Evolutionary conservation across 1,284 basidiomycete genomes (phyloP), one percentile per base, ranked within the genome.

Genomic region (Abortiporus biennis): DNA sequence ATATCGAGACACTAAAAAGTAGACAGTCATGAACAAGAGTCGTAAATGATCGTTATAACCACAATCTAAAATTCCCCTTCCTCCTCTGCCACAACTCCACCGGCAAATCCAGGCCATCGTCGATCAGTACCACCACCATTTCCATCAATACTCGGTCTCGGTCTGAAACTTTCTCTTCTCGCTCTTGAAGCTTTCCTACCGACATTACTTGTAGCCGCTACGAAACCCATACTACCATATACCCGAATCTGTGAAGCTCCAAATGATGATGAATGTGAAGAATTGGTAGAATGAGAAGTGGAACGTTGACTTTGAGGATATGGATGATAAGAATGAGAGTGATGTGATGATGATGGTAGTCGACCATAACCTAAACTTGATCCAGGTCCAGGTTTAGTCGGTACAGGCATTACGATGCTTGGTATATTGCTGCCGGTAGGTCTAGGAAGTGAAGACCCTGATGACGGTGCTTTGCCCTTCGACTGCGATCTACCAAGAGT

Each of bases 141-240:
- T 35, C 58, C 65, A 50, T 85, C 82, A 16, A 77, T 61, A 53
- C 85, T 88, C 31, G 83, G 74, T 33, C 85, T 67, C 6, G 86
- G 85, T 56, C 76, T 82, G 59, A 89, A 89, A 58, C 85, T 88
- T 64, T 88, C 85, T 48, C 80, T 68, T 47, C 68, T 57, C 23
- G 70, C 67, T 34, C 74, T 61, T 34, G 70, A 62, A 17, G 69
- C 69, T 53, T 76, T 79, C 59, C 66, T 68, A 41, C 65, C 59
- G 13, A 57, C 57, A 23, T 47, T 47, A 27, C 46, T 51, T 35
- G 52, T 45, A 17, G 49, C 39, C 16, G 44, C 42, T 12, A 34
- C 33, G 12, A 21, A 39, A 25, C 43, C 43, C 19, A 49, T 40
- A 2, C 51, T 36, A 2, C 53, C 51, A 36, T 58, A 55, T 13